A percentile compares a stretch with the other conserved stretches of the same genome.
Evolutionary conservation across 257 asterid genomes (phyloP).

Genomic region (Nicotiana sylvestris): DNA sequence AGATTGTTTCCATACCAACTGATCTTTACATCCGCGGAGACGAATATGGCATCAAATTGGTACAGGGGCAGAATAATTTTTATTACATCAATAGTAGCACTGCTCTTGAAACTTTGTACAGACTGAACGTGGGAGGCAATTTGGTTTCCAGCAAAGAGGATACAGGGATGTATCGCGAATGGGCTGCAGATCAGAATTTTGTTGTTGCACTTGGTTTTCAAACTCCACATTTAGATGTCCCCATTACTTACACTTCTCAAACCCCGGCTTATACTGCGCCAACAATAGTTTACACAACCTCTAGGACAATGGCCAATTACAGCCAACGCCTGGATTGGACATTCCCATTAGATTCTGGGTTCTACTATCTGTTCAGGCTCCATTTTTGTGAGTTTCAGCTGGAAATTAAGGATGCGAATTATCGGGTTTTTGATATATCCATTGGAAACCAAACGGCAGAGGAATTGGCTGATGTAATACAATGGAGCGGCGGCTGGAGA

Average conservation of each 20-base stretch:
- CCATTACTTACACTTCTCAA: slow-evolving; percentile 14
- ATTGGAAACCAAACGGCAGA: slow-evolving; percentile 26
- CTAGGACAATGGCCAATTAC: slow-evolving; percentile 10
- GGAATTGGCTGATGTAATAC: slow-evolving; percentile 17
- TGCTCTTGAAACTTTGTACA: slow-evolving; percentile 41
- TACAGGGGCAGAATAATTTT: too few relatives aligned
- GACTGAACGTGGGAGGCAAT: slow-evolving; percentile 47
- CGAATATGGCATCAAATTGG: neutral
- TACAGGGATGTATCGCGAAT: slow-evolving; percentile 53
- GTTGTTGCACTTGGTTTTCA: neutral
- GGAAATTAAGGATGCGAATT: neutral
- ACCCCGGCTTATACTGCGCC: slow-evolving; percentile 52
- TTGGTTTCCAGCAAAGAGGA: neutral
- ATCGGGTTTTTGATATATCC: slow-evolving; percentile 24
- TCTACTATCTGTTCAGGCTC: slow-evolving; percentile 38
- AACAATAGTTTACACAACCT: slow-evolving; percentile 26
- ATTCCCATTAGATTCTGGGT: slow-evolving; percentile 50
- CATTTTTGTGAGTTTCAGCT: slow-evolving; percentile 45
- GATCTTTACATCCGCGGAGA: slow-evolving; percentile 33
- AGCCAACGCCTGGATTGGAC: slow-evolving; percentile 31
- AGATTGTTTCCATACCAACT: slow-evolving; percentile 46
- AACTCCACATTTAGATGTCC: neutral
- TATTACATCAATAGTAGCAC: slow-evolving; percentile 12
- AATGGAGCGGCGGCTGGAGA: slow-evolving; percentile 9
- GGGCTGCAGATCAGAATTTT: slow-evolving; percentile 23